These are phyloP conservation scores for Exophiala sp. DNA, from an alignment of 2,329 filamentous ascomycete species.

Conservation along the genomic window DNA sequence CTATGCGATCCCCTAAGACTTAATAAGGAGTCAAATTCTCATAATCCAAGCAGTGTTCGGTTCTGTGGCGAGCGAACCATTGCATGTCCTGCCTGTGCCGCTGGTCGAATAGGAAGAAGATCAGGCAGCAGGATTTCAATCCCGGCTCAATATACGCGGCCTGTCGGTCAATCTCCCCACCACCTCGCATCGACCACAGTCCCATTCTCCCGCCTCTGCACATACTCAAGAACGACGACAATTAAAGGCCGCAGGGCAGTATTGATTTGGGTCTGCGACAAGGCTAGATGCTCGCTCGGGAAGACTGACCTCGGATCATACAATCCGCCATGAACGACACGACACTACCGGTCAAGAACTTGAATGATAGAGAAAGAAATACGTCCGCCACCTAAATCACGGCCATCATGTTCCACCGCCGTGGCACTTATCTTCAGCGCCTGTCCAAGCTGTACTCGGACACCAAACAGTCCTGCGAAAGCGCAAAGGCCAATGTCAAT, in stretches of 20 bases:
- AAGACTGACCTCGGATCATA: neutral
- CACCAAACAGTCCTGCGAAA: constrained; percentile 57
- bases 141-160: constrained; percentile 17
- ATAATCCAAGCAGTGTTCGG: too few relatives aligned
- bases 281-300: too few relatives aligned
- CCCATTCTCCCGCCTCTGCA: neutral
- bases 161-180: constrained; percentile 8
- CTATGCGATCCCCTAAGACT: neutral
- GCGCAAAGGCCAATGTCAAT: constrained; percentile 42
- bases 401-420: constrained; percentile 22
- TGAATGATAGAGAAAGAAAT: too few relatives aligned
- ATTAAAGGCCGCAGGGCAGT: too few relatives aligned
- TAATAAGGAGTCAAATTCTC: too few relatives aligned
- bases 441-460: constrained; percentile 59
- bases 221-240: neutral
- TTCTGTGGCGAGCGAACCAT: neutral
- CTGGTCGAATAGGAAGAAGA: constrained; percentile 1
- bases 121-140: constrained; percentile 23
- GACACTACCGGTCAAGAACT: too few relatives aligned
- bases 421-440: constrained; percentile 22
- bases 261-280: too few relatives aligned
- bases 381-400: neutral
- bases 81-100: too few relatives aligned
- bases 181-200: neutral
- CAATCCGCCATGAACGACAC: neutral